A percentile compares a stretch with the other conserved stretches of the same genome.
phyloP scores from a whole-genome alignment of 257 asterid genomes.

The Salvia miltiorrhiza region DNA sequence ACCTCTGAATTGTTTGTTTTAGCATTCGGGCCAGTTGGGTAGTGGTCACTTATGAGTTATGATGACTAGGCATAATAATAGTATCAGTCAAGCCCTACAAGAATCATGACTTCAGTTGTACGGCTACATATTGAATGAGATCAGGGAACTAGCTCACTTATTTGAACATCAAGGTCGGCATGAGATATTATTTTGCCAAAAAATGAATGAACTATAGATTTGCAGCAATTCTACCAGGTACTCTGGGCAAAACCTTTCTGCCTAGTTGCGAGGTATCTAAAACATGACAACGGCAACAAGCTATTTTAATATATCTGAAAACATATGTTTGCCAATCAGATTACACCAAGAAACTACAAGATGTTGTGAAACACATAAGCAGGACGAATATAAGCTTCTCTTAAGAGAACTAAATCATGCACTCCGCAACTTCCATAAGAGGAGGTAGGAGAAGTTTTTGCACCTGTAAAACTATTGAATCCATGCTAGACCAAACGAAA shows the following conservation, averaged over 20 bases:
- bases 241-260: not conserved
- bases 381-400: not conserved
- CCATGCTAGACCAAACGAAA: slow-evolving; percentile 5
- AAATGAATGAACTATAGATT: not conserved
- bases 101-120: not conserved
- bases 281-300: not conserved
- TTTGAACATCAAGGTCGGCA: not conserved
- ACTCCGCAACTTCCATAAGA: slow-evolving; percentile 10
- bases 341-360: not conserved
- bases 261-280: not conserved
- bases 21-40: not conserved
- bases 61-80: not conserved
- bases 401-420: not conserved
- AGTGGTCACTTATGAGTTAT: not conserved
- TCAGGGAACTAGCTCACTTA: not conserved
- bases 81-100: no score
- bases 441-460: not conserved
- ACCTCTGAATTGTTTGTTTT: not conserved
- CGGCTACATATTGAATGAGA: not conserved
- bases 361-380: not conserved
- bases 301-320: not conserved
- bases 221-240: not conserved
- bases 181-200: not conserved
- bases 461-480: not conserved
- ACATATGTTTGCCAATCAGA: not conserved